Conservation (phyloP, 208 protist species). For the Crithidia mellificae region DNA sequence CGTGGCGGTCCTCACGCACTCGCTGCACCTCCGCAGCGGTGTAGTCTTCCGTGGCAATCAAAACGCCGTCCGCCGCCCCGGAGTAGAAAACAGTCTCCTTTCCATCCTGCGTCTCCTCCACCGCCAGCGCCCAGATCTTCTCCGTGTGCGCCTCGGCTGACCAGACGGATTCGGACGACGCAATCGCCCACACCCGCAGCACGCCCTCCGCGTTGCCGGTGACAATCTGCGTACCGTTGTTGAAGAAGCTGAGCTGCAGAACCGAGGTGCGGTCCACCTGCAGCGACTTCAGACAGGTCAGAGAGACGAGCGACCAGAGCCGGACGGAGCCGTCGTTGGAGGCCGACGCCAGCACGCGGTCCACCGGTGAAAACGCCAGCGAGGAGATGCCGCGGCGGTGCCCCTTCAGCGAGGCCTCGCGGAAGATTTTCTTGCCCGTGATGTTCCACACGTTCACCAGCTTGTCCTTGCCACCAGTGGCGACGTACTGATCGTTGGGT, state of each 20-base stretch:
- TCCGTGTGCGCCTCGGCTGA: slow-evolving; percentile 78
- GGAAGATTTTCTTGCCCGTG: slow-evolving; percentile 78
- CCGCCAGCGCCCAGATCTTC: slow-evolving; percentile 82
- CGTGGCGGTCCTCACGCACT: slow-evolving; percentile 60
- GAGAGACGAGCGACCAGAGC: slow-evolving; percentile 85
- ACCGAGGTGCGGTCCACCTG: slow-evolving; percentile 80
- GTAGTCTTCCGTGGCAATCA: slow-evolving; percentile 88
- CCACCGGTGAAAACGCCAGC: slow-evolving; percentile 77
- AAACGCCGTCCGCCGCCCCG: slow-evolving; percentile 86
- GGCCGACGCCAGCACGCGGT: slow-evolving; percentile 83
- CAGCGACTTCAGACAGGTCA: slow-evolving; percentile 83
- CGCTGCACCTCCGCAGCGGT: slow-evolving; percentile 85
- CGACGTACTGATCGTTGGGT: slow-evolving; percentile 90
- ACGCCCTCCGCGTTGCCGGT: slow-evolving; percentile 87
- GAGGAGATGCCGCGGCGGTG: slow-evolving; percentile 82
- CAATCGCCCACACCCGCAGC: slow-evolving; percentile 90
- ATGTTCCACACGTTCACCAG: slow-evolving; percentile 80
- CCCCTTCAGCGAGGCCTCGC: slow-evolving; percentile 75
- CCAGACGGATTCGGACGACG: slow-evolving; percentile 78
- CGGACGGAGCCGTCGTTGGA: slow-evolving; percentile 88
- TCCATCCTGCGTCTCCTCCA: slow-evolving; percentile 40
- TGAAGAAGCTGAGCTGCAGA: slow-evolving; percentile 88
- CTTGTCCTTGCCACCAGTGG: slow-evolving; percentile 91
- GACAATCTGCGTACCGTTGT: slow-evolving; percentile 83
- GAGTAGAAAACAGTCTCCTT: slow-evolving; percentile 65